These are phyloP conservation scores for Penicillium sumatraense DNA, from an alignment of 2,329 filamentous ascomycete genomes.

Conservation along the genomic window DNA sequence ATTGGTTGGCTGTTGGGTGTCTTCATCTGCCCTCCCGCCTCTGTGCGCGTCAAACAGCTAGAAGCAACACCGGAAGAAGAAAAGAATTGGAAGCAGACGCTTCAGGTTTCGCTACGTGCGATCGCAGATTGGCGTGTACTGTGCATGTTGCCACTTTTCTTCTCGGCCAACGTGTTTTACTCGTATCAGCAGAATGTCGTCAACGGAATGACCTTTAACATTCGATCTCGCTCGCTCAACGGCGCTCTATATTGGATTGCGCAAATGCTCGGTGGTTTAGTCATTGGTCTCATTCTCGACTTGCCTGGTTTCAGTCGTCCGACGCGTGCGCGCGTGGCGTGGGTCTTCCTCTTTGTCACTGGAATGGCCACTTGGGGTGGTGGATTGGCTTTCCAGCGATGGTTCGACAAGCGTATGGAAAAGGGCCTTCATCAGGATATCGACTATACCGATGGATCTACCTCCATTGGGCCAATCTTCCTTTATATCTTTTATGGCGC, in stretches of 20 bases:
- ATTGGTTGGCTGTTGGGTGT: slow-evolving; percentile 54
- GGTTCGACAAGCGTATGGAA: slow-evolving; percentile 53
- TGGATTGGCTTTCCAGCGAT: slow-evolving; percentile 69
- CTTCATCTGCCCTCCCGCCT: slow-evolving; percentile 55
- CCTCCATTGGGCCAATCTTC: slow-evolving; percentile 67
- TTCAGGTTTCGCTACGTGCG: slow-evolving; percentile 40
- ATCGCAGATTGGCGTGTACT: slow-evolving; percentile 51
- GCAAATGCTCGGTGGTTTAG: slow-evolving; percentile 59
- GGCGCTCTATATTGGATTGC: slow-evolving; percentile 61
- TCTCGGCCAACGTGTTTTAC: slow-evolving; percentile 61
- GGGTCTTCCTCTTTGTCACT: slow-evolving; percentile 52
- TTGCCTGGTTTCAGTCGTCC: slow-evolving; percentile 48
- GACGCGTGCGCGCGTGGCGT: slow-evolving; percentile 53
- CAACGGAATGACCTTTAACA: slow-evolving; percentile 60
- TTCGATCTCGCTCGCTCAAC: slow-evolving; percentile 61
- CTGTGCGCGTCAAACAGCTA: slow-evolving; percentile 46
- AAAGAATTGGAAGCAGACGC: slow-evolving; percentile 42
- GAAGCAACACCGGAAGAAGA: slow-evolving; percentile 44
- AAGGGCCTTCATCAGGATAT: slow-evolving; percentile 49
- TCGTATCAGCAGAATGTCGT: slow-evolving; percentile 62
- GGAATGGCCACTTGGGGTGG: slow-evolving; percentile 62
- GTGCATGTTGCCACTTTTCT: slow-evolving; percentile 59
- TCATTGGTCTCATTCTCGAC: slow-evolving; percentile 48
- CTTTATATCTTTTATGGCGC: slow-evolving; percentile 63
- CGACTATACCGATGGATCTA: slow-evolving; percentile 53